phyloP scores from a whole-genome alignment of 2,329 filamentous ascomycete genomes.

The Aspergillus oerlinghausenensis region DNA sequence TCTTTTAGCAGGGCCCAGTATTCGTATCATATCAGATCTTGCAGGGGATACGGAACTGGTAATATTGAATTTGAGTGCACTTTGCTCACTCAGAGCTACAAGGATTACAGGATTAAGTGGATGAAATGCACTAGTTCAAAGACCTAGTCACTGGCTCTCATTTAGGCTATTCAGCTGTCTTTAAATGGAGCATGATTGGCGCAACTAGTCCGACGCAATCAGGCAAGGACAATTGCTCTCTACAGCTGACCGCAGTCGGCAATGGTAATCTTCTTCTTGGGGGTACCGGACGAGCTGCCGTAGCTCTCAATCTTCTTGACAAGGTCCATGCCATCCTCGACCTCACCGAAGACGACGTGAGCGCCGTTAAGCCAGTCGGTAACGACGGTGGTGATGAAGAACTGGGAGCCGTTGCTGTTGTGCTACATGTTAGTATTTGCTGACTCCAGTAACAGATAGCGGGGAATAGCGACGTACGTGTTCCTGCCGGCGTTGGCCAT shows the following conservation, averaged over 20 bases:
- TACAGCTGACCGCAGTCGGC: constrained; percentile 46
- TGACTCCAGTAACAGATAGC: not conserved
- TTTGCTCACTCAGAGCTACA: not conserved
- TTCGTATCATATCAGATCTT: not conserved
- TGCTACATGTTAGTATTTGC: constrained; percentile 6
- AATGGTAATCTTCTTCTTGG: constrained; percentile 53
- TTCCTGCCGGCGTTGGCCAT: constrained; percentile 96
- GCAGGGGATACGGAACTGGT: not conserved
- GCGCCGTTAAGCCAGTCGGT: constrained; percentile 64
- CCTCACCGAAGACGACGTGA: constrained; percentile 66
- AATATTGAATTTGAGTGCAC: not conserved
- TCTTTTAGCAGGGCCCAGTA: too few relatives aligned
- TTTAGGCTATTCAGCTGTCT: not conserved
- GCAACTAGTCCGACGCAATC: not conserved
- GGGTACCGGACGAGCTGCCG: constrained; percentile 50
- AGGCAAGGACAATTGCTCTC: not conserved
- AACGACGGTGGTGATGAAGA: constrained; percentile 67
- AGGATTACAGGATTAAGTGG: not conserved
- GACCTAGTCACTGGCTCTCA: not conserved
- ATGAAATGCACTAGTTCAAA: not conserved
- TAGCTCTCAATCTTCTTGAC: constrained; percentile 58
- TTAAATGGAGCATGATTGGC: not conserved
- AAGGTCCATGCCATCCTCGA: constrained; percentile 51
- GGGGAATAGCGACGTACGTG: constrained; percentile 55
- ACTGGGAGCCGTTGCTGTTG: constrained; percentile 62